Percentiles rank a stretch among this genome's conserved stretches.
phyloP scores from a whole-genome alignment of 2,329 filamentous ascomycete genomes.

The Myriangium duriaei region DNA sequence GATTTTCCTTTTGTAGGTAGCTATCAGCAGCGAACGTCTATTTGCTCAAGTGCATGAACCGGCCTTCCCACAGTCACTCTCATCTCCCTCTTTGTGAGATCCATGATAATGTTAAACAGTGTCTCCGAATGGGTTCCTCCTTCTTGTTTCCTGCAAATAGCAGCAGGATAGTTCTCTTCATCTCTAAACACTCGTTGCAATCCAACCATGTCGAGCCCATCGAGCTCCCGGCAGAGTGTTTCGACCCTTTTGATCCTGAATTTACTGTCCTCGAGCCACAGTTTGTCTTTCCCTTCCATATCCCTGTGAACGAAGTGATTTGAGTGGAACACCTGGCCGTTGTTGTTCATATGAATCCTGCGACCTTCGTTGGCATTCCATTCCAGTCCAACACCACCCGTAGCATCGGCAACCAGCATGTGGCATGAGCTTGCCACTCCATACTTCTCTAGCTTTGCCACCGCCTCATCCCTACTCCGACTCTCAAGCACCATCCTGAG shows the following conservation, averaged over 20 bases:
- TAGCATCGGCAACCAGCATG: slow-evolving; percentile 40
- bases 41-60: slow-evolving; percentile 17
- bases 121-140: slow-evolving; percentile 18
- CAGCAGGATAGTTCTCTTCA: slow-evolving; percentile 26
- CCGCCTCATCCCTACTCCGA: slow-evolving; percentile 33
- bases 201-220: slow-evolving; percentile 18
- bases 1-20: too few relatives aligned
- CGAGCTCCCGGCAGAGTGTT: slow-evolving; percentile 17
- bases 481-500: slow-evolving; percentile 45
- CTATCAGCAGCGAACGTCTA: slow-evolving; percentile 17
- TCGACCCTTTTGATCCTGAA: slow-evolving; percentile 27
- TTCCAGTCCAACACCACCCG: slow-evolving; percentile 37
- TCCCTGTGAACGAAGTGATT: slow-evolving; percentile 33
- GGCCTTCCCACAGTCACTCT: slow-evolving; percentile 23
- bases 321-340: slow-evolving; percentile 28
- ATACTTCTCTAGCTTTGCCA: slow-evolving; percentile 29
- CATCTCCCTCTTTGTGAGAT: slow-evolving; percentile 20
- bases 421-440: slow-evolving; percentile 43
- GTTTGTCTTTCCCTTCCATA: slow-evolving; percentile 24
- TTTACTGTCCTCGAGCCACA: slow-evolving; percentile 31
- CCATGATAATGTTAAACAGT: slow-evolving; percentile 28
- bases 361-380: slow-evolving; percentile 27
- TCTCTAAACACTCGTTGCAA: slow-evolving; percentile 29
- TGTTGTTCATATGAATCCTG: slow-evolving; percentile 22
- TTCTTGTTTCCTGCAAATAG: slow-evolving; percentile 24